Evolutionary conservation across 2,329 filamentous ascomycete genomes (phyloP).

Genomic region (Alternaria sp.): DNA sequence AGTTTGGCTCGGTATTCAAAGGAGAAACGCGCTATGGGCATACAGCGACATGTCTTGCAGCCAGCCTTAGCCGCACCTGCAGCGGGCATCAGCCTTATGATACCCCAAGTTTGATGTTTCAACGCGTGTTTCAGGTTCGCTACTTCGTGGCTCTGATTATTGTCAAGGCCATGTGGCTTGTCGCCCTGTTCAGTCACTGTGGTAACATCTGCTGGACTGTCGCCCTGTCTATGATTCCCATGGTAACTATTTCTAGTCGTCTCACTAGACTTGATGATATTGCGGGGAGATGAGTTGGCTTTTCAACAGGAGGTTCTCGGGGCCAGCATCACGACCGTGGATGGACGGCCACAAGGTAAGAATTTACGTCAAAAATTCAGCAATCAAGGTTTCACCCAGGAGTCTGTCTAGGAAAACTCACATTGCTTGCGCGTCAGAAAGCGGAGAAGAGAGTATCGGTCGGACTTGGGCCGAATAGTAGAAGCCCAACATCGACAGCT

Average conservation of each 20-base stretch:
- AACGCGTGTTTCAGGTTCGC: neutral
- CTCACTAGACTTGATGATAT: conserved; percentile 1
- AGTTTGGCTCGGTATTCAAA: neutral
- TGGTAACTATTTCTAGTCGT: neutral
- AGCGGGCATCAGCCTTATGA: conserved; percentile 8
- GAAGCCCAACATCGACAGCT: conserved; percentile 4
- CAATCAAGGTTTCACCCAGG: neutral
- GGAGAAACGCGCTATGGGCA: neutral
- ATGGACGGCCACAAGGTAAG: neutral
- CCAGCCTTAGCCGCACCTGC: conserved; percentile 14
- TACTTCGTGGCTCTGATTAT: neutral
- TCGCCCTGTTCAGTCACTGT: conserved; percentile 3
- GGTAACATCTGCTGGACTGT: conserved; percentile 4
- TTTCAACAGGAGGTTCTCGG: neutral
- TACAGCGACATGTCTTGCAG: conserved; percentile 6
- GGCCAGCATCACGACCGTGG: neutral
- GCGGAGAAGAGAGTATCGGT: neutral
- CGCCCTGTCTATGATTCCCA: neutral
- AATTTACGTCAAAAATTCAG: neutral
- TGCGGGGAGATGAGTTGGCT: neutral
- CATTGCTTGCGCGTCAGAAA: neutral
- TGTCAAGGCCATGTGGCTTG: neutral
- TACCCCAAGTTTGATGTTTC: conserved; percentile 4
- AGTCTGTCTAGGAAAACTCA: neutral
- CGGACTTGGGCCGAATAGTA: neutral